A percentile compares a stretch with the other conserved stretches of the same genome.
These are phyloP conservation scores for Chlorencoelia australis DNA, from an alignment of 2,329 filamentous ascomycete genomes.

Conservation along the genomic window DNA sequence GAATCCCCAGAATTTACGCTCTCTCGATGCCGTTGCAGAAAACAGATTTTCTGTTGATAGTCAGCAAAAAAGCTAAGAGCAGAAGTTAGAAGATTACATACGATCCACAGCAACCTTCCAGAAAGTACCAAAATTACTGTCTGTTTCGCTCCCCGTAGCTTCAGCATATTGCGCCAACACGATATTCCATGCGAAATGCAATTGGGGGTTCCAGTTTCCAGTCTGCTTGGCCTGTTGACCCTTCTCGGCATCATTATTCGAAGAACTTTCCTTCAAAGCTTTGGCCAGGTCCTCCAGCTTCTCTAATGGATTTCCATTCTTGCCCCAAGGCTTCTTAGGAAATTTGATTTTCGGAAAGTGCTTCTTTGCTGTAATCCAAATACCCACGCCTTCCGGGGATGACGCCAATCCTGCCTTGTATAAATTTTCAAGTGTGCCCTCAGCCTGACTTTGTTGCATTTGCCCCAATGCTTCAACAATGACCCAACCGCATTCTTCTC, in stretches of 20 bases:
- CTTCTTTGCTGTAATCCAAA: conserved; percentile 67
- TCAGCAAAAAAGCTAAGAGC: conserved; percentile 7
- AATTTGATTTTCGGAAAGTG: conserved; percentile 54
- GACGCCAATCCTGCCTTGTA: conserved; percentile 57
- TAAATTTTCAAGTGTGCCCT: conserved; percentile 52
- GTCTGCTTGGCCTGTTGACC: conserved; percentile 37
- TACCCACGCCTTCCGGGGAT: conserved; percentile 79
- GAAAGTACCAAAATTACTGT: conserved; percentile 56
- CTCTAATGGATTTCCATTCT: conserved; percentile 60
- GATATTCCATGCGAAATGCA: conserved; percentile 82
- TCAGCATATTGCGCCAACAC: conserved; percentile 50
- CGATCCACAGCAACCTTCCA: conserved; percentile 83
- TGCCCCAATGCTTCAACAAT: conserved; percentile 63
- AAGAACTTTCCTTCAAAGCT: conserved; percentile 67
- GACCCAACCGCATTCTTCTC: conserved; percentile 78
- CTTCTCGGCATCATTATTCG: conserved; percentile 38
- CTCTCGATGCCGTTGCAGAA: conserved; percentile 68
- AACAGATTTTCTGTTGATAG: conserved; percentile 62
- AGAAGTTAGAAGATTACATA: conserved; percentile 34
- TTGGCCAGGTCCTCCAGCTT: conserved; percentile 61
- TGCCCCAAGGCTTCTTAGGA: conserved; percentile 60
- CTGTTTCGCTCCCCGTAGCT: conserved; percentile 21
- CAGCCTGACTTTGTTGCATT: conserved; percentile 44
- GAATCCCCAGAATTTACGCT: conserved; percentile 88
- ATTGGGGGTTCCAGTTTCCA: conserved; percentile 66